Base-by-base conservation (phyloP, 169 alveolate genomes). In the Cryptosporidium sp. region DNA sequence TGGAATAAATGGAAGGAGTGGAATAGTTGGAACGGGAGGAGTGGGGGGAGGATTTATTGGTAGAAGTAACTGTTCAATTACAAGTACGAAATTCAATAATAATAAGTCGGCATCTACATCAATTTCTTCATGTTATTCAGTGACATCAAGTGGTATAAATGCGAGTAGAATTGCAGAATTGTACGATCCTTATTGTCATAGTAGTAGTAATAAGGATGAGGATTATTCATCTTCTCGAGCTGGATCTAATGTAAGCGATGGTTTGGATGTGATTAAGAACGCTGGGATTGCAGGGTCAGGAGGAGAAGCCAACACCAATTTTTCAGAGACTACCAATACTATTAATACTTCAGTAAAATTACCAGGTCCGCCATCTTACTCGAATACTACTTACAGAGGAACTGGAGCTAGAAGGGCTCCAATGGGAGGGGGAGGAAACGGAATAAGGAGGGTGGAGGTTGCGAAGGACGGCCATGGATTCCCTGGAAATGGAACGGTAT, bases 1-100 rank as follows among this genome's bases (percentile, higher is more conserved):
- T 16, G 95, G 96, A 1, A 91, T 94, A 18, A 71, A 84, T 58
- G 84, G 91, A 14, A 70, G 51, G 26, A 18, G 65, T 62, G 84
- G 91, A 14, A 65, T 45, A 16, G 21, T 41, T 39, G 84, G 35
- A 0, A 58, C 87, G 2, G 65, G 12, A 12, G 52, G 55, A 48
- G 21, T 3, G 14, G 43, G 43, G 5, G 55, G 55, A 48, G 55
- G 21, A 14, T 48, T 48, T 21, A 12, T 14, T 48, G 8, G n/a
- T 48, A 48, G 48, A 41, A 8, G 6, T 48, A 48, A 14, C 14
- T 14, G 12, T 48, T 48, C 55, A 41, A 8, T 41, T 48, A 7
- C n/a, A 12, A 48, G 21, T 48, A 3, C 55, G 14, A 48, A 16
- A 48, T 48, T 48, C 21, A 48, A 14, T 14, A 48, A 45, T 45